A percentile compares a stretch with the other conserved stretches of the same genome.
Conservation (phyloP, 2,329 filamentous ascomycete genomes). For the Coniochaeta prunicola region DNA sequence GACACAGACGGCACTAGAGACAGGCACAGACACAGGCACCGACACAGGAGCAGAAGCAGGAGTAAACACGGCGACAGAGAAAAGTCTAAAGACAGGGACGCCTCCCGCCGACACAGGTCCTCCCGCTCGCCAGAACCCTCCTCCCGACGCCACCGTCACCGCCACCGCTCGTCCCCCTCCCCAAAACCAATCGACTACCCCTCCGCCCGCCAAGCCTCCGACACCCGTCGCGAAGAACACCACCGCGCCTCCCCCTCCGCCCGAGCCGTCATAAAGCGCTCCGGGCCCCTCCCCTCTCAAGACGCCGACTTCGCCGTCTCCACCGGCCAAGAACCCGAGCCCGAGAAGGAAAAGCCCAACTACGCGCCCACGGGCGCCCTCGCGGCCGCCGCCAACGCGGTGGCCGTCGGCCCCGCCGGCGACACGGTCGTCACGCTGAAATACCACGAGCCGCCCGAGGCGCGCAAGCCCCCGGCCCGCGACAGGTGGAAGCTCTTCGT, state of each 20-base stretch:
- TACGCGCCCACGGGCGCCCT: slow-evolving; percentile 73
- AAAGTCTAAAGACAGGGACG: not conserved
- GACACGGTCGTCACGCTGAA: slow-evolving; percentile 77
- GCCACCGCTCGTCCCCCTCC: slow-evolving; percentile 1
- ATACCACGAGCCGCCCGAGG: slow-evolving; percentile 92
- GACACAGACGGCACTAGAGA: not conserved
- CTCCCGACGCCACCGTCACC: slow-evolving; percentile 5
- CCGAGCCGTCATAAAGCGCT: slow-evolving; percentile 20
- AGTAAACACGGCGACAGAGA: slow-evolving; percentile 4
- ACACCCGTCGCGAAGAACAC: not conserved
- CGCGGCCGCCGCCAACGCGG: slow-evolving; percentile 77
- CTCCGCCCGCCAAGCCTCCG: not conserved
- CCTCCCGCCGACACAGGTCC: not conserved
- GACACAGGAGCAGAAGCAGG: slow-evolving; percentile 4
- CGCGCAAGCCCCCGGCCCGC: slow-evolving; percentile 73
- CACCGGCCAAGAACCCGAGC: slow-evolving; percentile 39
- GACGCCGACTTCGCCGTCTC: slow-evolving; percentile 51
- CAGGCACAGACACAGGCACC: slow-evolving; percentile 4
- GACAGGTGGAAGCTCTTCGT: slow-evolving; percentile 86
- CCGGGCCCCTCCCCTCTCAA: slow-evolving; percentile 53
- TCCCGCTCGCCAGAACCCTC: slow-evolving; percentile 3
- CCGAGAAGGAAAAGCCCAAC: slow-evolving; percentile 82
- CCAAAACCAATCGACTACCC: not conserved
- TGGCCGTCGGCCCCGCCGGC: slow-evolving; percentile 60
- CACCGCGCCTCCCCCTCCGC: not conserved